Conservation (phyloP, 257 asterid species). For the Solanum sitiens region DNA sequence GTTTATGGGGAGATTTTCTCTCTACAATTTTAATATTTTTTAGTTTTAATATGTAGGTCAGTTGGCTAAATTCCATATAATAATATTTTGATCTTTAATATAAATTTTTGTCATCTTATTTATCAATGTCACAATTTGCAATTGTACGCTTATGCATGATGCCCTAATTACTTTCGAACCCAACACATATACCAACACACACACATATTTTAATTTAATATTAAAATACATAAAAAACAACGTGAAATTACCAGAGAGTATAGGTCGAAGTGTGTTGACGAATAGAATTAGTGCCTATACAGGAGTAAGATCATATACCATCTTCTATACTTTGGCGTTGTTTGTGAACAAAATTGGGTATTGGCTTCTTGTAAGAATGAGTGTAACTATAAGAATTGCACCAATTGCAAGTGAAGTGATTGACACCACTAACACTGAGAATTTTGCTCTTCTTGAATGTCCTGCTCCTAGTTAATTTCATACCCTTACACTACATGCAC, state of each 20-base stretch:
- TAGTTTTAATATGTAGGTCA: too few relatives aligned
- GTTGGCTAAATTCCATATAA: too few relatives aligned
- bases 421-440: neutral
- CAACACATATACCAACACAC: too few relatives aligned
- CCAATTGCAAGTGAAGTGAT: neutral
- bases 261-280: neutral
- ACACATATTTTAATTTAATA: too few relatives aligned
- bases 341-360: neutral
- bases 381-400: neutral
- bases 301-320: constrained; percentile 4
- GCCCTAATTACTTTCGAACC: too few relatives aligned
- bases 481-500: neutral
- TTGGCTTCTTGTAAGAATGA: neutral
- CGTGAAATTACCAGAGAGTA: neutral
- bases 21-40: too few relatives aligned
- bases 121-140: too few relatives aligned
- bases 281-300: neutral
- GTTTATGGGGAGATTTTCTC: too few relatives aligned
- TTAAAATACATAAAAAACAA: too few relatives aligned
- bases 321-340: neutral
- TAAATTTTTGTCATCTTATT: too few relatives aligned
- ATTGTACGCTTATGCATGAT: too few relatives aligned
- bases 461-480: neutral
- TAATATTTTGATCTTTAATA: too few relatives aligned
- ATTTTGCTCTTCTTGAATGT: neutral